Evolutionary conservation across 192 early-diverging fungal genomes (phyloP).

Genomic region (Podila verticillata): DNA sequence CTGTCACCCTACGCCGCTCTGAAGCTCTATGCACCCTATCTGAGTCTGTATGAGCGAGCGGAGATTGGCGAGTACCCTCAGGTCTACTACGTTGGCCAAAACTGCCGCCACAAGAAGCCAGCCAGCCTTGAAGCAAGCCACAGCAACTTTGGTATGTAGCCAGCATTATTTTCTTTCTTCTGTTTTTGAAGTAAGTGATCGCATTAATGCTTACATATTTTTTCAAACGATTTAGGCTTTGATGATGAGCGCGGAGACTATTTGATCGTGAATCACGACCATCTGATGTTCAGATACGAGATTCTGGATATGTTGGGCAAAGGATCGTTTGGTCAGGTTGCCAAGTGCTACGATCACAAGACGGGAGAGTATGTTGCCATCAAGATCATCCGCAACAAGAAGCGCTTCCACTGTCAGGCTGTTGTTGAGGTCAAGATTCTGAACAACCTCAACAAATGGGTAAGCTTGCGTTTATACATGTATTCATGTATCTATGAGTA

Average conservation of each 20-base stretch:
- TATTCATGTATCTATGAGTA: neutral
- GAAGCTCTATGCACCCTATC: constrained; percentile 72
- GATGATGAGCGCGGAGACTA: constrained; percentile 98
- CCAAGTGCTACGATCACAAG: constrained; percentile 95
- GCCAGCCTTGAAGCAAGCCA: constrained; percentile 67
- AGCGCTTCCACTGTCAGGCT: constrained; percentile 95
- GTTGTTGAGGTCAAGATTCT: constrained; percentile 95
- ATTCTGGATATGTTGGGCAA: constrained; percentile 91
- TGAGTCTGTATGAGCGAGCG: constrained; percentile 86
- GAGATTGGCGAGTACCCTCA: constrained; percentile 87
- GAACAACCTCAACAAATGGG: constrained; percentile 83
- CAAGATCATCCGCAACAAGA: constrained; percentile 96
- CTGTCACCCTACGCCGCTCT: constrained; percentile 70
- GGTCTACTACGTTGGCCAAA: constrained; percentile 90
- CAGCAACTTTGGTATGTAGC: constrained; percentile 60
- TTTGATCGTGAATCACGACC: constrained; percentile 86
- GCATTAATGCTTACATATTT: neutral
- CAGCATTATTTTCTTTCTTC: neutral
- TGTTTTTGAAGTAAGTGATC: neutral
- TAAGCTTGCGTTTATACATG: constrained; percentile 28
- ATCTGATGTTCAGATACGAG: constrained; percentile 94
- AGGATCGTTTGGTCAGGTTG: constrained; percentile 91
- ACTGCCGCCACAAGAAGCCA: constrained; percentile 66
- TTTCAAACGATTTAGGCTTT: constrained; percentile 33
- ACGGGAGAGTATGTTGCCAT: constrained; percentile 86